These are phyloP conservation scores for Rhizopogon salebrosus DNA, from an alignment of 768 basidiomycete genomes.

Conservation along the genomic window DNA sequence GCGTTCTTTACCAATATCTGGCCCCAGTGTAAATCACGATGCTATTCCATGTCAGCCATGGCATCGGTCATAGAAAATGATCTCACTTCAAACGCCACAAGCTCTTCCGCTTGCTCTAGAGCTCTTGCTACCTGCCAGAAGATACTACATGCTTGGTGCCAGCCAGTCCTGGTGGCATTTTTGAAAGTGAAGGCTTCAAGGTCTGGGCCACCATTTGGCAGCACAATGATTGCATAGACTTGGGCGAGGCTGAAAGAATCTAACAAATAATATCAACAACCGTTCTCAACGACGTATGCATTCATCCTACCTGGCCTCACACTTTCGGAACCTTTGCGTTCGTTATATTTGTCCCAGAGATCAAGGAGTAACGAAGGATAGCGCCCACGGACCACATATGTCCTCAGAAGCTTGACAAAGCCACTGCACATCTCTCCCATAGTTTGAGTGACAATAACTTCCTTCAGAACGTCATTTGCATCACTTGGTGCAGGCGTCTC, in stretches of 20 bases:
- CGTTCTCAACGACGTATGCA: conserved; percentile 2
- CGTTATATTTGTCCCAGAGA: conserved; percentile 84
- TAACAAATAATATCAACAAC: conserved; percentile 23
- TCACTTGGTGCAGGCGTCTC: conserved; percentile 70
- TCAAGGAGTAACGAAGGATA: conserved; percentile 78
- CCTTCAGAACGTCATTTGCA: conserved; percentile 71
- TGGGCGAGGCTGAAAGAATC: conserved; percentile 75
- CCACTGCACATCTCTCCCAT: conserved; percentile 75
- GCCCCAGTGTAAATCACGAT: conserved; percentile 98
- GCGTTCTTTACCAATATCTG: conserved; percentile 80
- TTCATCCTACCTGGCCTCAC: conserved; percentile 68
- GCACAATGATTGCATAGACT: conserved; percentile 82
- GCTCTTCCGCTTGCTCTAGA: conserved; percentile 73
- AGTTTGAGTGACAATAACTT: conserved; percentile 69
- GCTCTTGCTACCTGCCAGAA: conserved; percentile 88
- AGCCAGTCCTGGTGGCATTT: conserved; percentile 52
- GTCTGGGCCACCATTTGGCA: conserved; percentile 88
- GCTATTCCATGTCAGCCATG: conserved; percentile 42
- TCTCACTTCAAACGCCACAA: conserved; percentile 83
- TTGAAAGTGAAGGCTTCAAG: conserved; percentile 80
- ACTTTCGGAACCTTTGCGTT: conserved; percentile 74
- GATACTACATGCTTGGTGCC: conserved; percentile 83
- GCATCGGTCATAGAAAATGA: neutral
- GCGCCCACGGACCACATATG: conserved; percentile 80
- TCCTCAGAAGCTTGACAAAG: conserved; percentile 76